phyloP scores from a whole-genome alignment of 2,329 filamentous ascomycete species.

The Raffaelea albimanens region DNA sequence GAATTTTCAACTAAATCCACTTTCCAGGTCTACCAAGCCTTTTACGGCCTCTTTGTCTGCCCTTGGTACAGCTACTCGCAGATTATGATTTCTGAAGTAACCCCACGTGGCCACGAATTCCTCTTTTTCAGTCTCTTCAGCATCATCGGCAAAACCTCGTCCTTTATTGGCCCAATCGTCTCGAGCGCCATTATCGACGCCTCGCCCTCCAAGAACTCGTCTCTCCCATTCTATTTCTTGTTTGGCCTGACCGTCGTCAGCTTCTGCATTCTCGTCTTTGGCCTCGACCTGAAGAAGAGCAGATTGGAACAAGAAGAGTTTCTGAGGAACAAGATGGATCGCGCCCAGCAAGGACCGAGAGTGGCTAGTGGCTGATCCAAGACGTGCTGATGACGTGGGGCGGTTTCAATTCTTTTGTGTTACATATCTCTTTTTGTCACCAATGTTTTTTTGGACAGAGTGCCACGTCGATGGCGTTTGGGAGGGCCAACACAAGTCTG shows the following conservation, averaged over 20 bases:
- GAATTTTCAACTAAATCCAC: too few relatives aligned
- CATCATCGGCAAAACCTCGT: conserved; percentile 15
- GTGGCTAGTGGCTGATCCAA: too few relatives aligned
- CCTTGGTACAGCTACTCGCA: conserved; percentile 6
- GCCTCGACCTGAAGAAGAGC: conserved; percentile 4
- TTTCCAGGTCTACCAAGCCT: conserved; percentile 6
- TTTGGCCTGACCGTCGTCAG: conserved; percentile 1
- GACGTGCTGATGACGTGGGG: too few relatives aligned
- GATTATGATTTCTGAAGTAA: conserved; percentile 17
- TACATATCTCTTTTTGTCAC: too few relatives aligned
- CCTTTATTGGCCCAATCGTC: conserved; percentile 16
- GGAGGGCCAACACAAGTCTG: too few relatives aligned
- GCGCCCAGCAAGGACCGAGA: too few relatives aligned
- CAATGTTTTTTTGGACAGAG: too few relatives aligned
- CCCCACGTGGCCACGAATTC: conserved; percentile 14
- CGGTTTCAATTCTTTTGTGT: too few relatives aligned
- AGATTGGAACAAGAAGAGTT: background rate
- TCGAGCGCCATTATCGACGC: conserved; percentile 15
- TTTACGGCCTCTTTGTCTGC: conserved; percentile 1
- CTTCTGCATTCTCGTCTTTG: background rate
- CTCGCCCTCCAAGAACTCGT: conserved; percentile 1
- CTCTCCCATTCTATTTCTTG: conserved; percentile 2
- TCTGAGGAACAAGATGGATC: background rate
- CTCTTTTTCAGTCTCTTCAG: conserved; percentile 16
- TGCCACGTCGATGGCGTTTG: too few relatives aligned